Percentiles rank a stretch among this genome's conserved stretches.
Evolutionary conservation across 23 red algal species (phyloP).

Genomic region (Chondrus crispus): DNA sequence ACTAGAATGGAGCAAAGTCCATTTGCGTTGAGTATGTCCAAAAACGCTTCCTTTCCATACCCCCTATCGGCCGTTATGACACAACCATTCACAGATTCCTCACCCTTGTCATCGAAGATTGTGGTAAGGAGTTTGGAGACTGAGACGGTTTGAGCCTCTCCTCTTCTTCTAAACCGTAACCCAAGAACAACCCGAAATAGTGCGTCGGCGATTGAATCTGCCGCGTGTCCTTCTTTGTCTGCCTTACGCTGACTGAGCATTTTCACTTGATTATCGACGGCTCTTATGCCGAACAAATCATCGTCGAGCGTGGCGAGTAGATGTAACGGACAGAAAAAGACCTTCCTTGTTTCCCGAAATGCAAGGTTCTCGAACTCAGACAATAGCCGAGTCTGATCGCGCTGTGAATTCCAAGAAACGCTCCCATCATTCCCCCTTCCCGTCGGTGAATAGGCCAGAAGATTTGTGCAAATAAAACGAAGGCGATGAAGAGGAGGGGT

Average conservation of each 20-base stretch:
- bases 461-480: neutral
- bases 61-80: neutral
- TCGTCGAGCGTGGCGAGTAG: neutral
- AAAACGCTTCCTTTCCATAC: neutral
- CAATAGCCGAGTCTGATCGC: neutral
- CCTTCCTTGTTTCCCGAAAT: neutral
- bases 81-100: neutral
- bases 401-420: neutral
- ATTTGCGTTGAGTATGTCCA: neutral
- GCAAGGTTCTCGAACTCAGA: neutral
- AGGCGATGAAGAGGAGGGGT: neutral
- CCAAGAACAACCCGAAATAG: neutral
- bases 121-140: neutral
- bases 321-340: neutral
- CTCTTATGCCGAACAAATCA: neutral
- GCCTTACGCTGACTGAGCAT: neutral
- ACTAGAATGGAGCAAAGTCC: neutral
- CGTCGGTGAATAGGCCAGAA: neutral
- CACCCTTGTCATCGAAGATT: neutral
- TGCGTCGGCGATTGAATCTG: neutral
- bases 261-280: neutral
- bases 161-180: neutral
- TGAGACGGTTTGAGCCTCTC: neutral
- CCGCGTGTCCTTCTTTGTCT: neutral
- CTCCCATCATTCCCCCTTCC: neutral